These are phyloP conservation scores for Candida sphagnicola DNA, from an alignment of 805 yeast genomes.

Conservation along the genomic window DNA sequence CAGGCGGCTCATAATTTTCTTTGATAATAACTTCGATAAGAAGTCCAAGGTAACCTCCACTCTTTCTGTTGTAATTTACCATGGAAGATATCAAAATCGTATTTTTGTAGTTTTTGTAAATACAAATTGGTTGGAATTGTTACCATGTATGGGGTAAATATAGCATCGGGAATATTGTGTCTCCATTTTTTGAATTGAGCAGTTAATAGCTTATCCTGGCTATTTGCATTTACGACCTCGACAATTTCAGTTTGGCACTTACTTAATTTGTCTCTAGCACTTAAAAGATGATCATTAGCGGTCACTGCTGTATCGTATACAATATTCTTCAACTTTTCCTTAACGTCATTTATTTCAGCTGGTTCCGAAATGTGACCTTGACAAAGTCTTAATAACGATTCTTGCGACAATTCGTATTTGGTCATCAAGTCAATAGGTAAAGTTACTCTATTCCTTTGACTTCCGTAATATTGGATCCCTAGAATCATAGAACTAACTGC, in stretches of 20 bases:
- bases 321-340: conserved; percentile 47
- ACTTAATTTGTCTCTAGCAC: conserved; percentile 57
- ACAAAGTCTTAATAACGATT: conserved; percentile 46
- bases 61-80: conserved; percentile 45
- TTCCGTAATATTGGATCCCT: conserved; percentile 56
- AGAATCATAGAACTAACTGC: conserved; percentile 63
- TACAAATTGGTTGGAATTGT: conserved; percentile 64
- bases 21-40: conserved; percentile 45
- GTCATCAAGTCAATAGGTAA: conserved; percentile 64
- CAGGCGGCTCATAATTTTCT: conserved; percentile 27
- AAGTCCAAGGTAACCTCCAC: conserved; percentile 64
- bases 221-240: conserved; percentile 18
- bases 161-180: conserved; percentile 53
- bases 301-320: conserved; percentile 66
- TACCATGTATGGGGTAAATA: conserved; percentile 65
- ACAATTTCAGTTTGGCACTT: conserved; percentile 35
- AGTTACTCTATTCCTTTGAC: conserved; percentile 45
- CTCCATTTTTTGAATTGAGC: conserved; percentile 36
- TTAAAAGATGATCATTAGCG: conserved; percentile 76
- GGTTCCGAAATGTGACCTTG: conserved; percentile 38
- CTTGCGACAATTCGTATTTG: conserved; percentile 56
- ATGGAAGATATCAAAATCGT: conserved; percentile 59
- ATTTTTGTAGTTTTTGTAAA: conserved; percentile 54
- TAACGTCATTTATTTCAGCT: conserved; percentile 19
- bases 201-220: conserved; percentile 22